phyloP scores from a whole-genome alignment of 78 protist genomes.

The Polysphondylium violaceum region DNA sequence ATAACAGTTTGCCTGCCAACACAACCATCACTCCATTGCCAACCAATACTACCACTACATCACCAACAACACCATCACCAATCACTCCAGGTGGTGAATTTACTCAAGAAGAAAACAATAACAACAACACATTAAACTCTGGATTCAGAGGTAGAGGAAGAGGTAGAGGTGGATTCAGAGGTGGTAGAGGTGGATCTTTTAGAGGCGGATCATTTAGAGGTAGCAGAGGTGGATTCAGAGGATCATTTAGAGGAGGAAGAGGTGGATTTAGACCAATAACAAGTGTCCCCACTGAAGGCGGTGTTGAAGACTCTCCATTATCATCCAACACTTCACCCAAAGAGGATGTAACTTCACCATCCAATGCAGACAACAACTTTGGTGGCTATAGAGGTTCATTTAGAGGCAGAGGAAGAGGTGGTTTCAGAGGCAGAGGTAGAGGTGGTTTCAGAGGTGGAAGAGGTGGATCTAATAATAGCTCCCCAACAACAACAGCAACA shows the following conservation, averaged over 20 bases:
- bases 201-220: not conserved
- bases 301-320: not conserved
- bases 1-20: no score
- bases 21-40: no score
- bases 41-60: not conserved
- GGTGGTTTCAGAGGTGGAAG: conserved; percentile 36
- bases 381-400: conserved; percentile 27
- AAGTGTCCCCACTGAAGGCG: not conserved
- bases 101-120: not conserved
- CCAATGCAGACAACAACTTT: not conserved
- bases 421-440: conserved; percentile 26
- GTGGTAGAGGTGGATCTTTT: conserved; percentile 20
- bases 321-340: no score
- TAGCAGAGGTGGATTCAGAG: conserved; percentile 43
- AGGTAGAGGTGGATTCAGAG: no score
- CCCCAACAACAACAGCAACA: no score
- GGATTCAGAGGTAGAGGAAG: conserved; percentile 14
- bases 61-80: not conserved
- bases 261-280: not conserved
- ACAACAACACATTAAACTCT: not conserved
- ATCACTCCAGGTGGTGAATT: not conserved
- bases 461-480: no score
- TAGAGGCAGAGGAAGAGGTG: conserved; percentile 13
- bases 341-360: not conserved
- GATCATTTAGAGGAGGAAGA: conserved; percentile 23